Conservation (phyloP, 2,329 filamentous ascomycete genomes). For the Talaromyces sp. region DNA sequence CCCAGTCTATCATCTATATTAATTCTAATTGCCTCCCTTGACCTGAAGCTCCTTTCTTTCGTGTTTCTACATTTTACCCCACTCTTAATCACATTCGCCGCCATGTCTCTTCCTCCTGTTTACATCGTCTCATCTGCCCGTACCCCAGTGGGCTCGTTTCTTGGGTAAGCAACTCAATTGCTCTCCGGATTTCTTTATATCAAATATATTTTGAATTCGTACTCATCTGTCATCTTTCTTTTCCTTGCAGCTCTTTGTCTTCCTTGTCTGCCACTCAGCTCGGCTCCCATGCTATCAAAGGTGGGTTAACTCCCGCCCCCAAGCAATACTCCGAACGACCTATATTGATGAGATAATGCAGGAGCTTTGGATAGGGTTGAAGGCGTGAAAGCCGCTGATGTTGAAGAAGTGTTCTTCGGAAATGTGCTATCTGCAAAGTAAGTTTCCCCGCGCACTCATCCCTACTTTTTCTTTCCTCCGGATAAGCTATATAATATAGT, state of each 20-base stretch:
- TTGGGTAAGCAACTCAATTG: constrained; percentile 60
- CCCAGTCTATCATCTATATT: background rate
- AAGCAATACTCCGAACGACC: background rate
- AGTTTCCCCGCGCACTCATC: constrained; percentile 23
- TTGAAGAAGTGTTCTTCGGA: constrained; percentile 96
- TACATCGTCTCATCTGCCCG: constrained; percentile 92
- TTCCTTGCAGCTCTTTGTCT: constrained; percentile 66
- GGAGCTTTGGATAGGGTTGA: constrained; percentile 79
- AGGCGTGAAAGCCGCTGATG: constrained; percentile 78
- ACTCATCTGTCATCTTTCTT: constrained; percentile 1
- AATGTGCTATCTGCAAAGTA: constrained; percentile 97
- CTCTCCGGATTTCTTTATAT: background rate
- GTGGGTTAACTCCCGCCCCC: constrained; percentile 43
- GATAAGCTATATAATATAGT: too few relatives aligned
- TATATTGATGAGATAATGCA: constrained; percentile 23
- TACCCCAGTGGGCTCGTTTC: constrained; percentile 90
- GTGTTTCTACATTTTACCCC: background rate
- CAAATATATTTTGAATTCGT: background rate
- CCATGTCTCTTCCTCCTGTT: constrained; percentile 78
- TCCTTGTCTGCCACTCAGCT: constrained; percentile 81
- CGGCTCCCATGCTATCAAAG: constrained; percentile 87
- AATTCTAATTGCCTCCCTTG: background rate
- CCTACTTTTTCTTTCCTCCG: background rate
- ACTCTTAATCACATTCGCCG: constrained; percentile 8
- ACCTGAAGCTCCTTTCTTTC: background rate